Conservation (phyloP, 2,329 filamentous ascomycete species). For the Arthrobotrys musiformis region DNA sequence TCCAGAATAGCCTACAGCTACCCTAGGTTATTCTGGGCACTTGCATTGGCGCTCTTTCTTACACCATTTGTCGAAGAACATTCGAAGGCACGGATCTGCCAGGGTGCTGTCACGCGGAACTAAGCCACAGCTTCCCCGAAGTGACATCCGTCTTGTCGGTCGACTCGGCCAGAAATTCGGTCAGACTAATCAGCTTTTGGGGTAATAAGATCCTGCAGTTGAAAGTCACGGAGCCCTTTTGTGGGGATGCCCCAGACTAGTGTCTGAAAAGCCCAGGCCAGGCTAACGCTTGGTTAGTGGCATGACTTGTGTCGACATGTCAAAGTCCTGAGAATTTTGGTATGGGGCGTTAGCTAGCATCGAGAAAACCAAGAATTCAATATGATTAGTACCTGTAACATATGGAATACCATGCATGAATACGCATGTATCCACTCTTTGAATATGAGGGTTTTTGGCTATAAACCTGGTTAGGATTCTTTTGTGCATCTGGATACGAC, state of each 20-base stretch:
- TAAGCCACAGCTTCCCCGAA: slow-evolving; percentile 54
- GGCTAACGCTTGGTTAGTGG: not conserved
- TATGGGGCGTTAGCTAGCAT: not conserved
- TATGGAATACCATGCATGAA: slow-evolving; percentile 32
- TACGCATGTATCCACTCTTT: slow-evolving; percentile 36
- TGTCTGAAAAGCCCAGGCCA: not conserved
- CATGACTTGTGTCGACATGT: slow-evolving; percentile 1
- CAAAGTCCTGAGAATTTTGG: not conserved
- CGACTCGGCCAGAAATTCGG: slow-evolving; percentile 5
- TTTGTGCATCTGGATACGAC: slow-evolving; percentile 37
- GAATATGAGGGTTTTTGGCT: slow-evolving; percentile 54
- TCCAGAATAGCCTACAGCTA: slow-evolving; percentile 50
- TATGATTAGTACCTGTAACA: not conserved
- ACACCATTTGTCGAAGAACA: slow-evolving; percentile 25
- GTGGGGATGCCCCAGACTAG: slow-evolving; percentile 1
- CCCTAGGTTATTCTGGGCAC: slow-evolving; percentile 31
- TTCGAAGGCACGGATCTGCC: slow-evolving; percentile 26
- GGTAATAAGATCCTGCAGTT: slow-evolving; percentile 10
- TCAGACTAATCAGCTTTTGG: slow-evolving; percentile 11
- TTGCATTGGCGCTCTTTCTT: slow-evolving; percentile 38
- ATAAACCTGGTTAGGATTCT: slow-evolving; percentile 45
- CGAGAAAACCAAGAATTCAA: slow-evolving; percentile 1
- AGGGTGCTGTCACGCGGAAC: slow-evolving; percentile 52
- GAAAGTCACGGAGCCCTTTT: slow-evolving; percentile 8
- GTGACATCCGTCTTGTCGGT: slow-evolving; percentile 12